Evolutionary conservation across 2,329 filamentous ascomycete genomes (phyloP).

Genomic region (Alternaria viburni): DNA sequence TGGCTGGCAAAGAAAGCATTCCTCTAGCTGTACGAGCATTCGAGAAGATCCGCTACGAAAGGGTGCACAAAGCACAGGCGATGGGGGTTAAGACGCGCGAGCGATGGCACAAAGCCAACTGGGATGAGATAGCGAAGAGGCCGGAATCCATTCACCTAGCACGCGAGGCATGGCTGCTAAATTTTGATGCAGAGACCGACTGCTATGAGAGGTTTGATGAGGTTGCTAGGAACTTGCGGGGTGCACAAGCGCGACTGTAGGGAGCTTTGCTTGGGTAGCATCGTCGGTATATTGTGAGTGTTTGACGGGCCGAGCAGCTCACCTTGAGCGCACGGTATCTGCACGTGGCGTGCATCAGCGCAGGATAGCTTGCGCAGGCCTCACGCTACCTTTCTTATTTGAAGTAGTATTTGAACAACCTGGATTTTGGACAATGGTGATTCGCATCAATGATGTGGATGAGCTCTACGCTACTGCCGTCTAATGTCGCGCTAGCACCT

Average conservation of each 20-base stretch:
- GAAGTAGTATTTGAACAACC: background rate
- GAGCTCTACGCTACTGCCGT: constrained; percentile 1
- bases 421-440: background rate
- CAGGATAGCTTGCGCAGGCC: background rate
- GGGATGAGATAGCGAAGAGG: constrained; percentile 31
- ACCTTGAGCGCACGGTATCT: constrained; percentile 4
- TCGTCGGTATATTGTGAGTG: background rate
- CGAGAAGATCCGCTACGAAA: constrained; percentile 41
- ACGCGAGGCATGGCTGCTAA: constrained; percentile 39
- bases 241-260: constrained; percentile 17
- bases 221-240: constrained; percentile 19
- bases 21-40: constrained; percentile 35
- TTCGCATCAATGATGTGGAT: background rate
- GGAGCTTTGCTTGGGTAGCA: background rate
- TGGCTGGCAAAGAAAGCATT: constrained; percentile 34
- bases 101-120: constrained; percentile 40
- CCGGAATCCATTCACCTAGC: constrained; percentile 39
- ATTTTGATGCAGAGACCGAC: constrained; percentile 42
- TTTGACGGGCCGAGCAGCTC: background rate
- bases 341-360: background rate
- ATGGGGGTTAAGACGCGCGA: constrained; percentile 40
- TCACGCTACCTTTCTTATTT: background rate
- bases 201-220: constrained; percentile 38
- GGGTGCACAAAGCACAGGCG: constrained; percentile 37
- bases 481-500: constrained; percentile 3